phyloP scores from a whole-genome alignment of 2,329 filamentous ascomycete species.

The Ophidiomyces ophidiicola region DNA sequence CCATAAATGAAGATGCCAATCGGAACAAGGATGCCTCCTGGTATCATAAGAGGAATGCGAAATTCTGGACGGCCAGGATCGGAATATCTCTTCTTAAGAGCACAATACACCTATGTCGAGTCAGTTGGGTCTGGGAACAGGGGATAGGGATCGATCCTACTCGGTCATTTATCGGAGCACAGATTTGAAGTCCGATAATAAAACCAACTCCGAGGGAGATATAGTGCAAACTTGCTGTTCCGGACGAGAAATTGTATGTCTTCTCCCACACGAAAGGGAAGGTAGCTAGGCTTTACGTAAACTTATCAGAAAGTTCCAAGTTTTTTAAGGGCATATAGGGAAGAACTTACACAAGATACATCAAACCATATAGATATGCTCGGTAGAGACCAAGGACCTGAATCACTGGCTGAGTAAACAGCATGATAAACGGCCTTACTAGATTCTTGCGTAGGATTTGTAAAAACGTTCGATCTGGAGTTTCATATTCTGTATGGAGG shows the following conservation, averaged over 20 bases:
- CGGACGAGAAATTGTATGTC: conserved; percentile 44
- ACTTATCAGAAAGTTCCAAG: background rate
- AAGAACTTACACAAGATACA: conserved; percentile 47
- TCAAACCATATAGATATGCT: conserved; percentile 49
- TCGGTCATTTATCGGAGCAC: conserved; percentile 24
- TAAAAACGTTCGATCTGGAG: conserved; percentile 24
- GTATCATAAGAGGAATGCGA: conserved; percentile 48
- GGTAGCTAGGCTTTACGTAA: conserved; percentile 38
- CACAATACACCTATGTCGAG: conserved; percentile 19
- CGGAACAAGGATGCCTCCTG: conserved; percentile 42
- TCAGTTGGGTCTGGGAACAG: too few species aligned
- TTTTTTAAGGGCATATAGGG: background rate
- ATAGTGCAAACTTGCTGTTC: conserved; percentile 53
- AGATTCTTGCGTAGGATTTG: conserved; percentile 33
- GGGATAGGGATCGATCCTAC: conserved; percentile 7
- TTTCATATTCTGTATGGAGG: conserved; percentile 16
- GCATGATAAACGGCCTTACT: conserved; percentile 44
- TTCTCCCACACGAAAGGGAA: conserved; percentile 47
- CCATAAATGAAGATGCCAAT: conserved; percentile 46
- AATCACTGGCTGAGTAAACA: conserved; percentile 49
- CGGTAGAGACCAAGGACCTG: conserved; percentile 45
- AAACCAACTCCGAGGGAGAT: conserved; percentile 53
- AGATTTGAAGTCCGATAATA: conserved; percentile 42
- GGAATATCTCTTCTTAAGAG: conserved; percentile 16
- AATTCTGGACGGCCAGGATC: conserved; percentile 42